A percentile compares a stretch with the other conserved stretches of the same genome.
Conservation (phyloP, 352 stramenopile genomes). For the Phytophthora kernoviae region DNA sequence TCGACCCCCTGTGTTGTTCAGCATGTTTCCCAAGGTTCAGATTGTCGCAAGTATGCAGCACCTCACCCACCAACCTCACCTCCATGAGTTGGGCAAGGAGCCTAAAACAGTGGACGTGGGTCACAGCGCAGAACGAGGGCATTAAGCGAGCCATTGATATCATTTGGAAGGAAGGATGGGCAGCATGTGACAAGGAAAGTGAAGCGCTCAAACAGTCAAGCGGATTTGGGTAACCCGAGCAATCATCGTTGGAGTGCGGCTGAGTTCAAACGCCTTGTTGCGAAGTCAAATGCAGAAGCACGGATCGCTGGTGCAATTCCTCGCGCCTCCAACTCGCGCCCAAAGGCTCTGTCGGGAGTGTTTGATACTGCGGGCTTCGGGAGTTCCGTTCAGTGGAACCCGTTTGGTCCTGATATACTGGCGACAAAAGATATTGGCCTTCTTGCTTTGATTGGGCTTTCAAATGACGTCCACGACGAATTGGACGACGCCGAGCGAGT, state of each 20-base stretch:
- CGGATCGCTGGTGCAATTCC: slow-evolving; percentile 46
- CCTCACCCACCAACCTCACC: slow-evolving; percentile 68
- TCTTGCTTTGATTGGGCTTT: slow-evolving; percentile 62
- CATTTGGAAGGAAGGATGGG: slow-evolving; percentile 39
- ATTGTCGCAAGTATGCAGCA: slow-evolving; percentile 84
- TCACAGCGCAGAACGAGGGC: slow-evolving; percentile 41
- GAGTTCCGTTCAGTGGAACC: slow-evolving; percentile 40
- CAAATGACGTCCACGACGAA: slow-evolving; percentile 67
- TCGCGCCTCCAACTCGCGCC: slow-evolving; percentile 33
- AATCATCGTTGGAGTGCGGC: slow-evolving; percentile 74
- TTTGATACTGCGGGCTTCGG: slow-evolving; percentile 73
- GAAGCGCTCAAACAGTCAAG: slow-evolving; percentile 74
- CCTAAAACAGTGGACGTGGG: slow-evolving; percentile 37
- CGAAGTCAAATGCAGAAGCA: slow-evolving; percentile 64
- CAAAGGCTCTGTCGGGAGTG: slow-evolving; percentile 63
- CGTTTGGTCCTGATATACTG: slow-evolving; percentile 51
- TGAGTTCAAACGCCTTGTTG: slow-evolving; percentile 76
- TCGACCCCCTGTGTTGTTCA: slow-evolving; percentile 62
- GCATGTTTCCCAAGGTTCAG: slow-evolving; percentile 87
- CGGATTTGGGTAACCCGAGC: slow-evolving; percentile 69
- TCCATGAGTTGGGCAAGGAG: slow-evolving; percentile 55
- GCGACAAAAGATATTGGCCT: slow-evolving; percentile 56
- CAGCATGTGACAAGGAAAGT: slow-evolving; percentile 49
- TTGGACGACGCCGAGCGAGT: slow-evolving; percentile 44
- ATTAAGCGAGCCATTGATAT: slow-evolving; percentile 64